Percentiles rank a stretch among this genome's conserved stretches.
These are phyloP conservation scores for Didymella segeticola DNA, from an alignment of 2,329 filamentous ascomycete species.

Conservation along the genomic window DNA sequence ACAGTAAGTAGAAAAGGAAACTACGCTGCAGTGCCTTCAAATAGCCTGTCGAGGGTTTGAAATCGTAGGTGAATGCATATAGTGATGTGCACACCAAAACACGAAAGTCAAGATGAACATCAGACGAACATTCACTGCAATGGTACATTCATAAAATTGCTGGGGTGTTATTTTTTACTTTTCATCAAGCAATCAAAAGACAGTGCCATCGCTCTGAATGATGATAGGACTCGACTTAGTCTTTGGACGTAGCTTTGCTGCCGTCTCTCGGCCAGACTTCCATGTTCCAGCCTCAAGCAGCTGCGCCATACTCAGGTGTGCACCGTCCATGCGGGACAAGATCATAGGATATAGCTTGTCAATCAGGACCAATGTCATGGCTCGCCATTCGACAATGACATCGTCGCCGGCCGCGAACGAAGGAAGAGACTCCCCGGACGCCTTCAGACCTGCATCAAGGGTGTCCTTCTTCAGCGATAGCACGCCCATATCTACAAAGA, in stretches of 20 bases:
- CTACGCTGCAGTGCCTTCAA: too few species aligned
- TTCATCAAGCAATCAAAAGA: conserved; percentile 29
- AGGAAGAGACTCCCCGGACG: conserved; percentile 70
- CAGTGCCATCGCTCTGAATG: conserved; percentile 40
- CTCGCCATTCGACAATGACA: conserved; percentile 79
- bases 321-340: conserved; percentile 70
- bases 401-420: conserved; percentile 75
- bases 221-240: conserved; percentile 41
- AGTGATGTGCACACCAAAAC: too few species aligned
- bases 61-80: too few species aligned
- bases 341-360: conserved; percentile 73
- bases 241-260: conserved; percentile 29
- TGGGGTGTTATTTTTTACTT: too few species aligned
- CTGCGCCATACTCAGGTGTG: conserved; percentile 78
- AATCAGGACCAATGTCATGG: conserved; percentile 73
- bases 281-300: conserved; percentile 93
- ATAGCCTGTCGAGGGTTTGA: too few species aligned
- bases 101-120: too few species aligned
- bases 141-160: too few species aligned
- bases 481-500: conserved; percentile 85
- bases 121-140: too few species aligned
- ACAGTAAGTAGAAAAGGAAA: too few species aligned
- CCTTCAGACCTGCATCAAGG: conserved; percentile 70
- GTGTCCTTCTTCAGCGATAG: conserved; percentile 74
- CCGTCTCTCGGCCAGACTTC: conserved; percentile 64